Conservation (phyloP, 805 yeast genomes). For the Ogataea haglerorum region DNA sequence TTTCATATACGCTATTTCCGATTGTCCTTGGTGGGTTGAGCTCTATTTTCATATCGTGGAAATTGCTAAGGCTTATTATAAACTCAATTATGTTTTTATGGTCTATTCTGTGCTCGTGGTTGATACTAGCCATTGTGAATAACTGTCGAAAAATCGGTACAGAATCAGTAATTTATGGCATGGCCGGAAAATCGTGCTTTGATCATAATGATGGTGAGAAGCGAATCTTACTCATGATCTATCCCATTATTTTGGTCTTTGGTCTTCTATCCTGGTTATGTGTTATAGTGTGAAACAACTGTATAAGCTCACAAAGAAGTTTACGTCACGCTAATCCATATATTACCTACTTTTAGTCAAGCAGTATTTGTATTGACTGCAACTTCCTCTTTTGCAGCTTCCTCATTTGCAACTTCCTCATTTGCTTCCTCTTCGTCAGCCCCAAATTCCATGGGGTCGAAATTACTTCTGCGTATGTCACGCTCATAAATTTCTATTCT, state of each 20-base stretch:
- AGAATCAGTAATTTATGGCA: constrained; percentile 16
- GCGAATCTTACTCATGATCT: constrained; percentile 48
- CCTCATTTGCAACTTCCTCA: constrained; percentile 32
- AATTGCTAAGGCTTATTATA: constrained; percentile 39
- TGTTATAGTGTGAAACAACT: constrained; percentile 37
- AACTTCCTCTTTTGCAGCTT: no score
- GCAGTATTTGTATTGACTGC: no score
- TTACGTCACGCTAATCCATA: no score
- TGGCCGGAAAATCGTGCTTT: constrained; percentile 5
- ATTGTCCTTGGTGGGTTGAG: constrained; percentile 46
- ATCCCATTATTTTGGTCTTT: constrained; percentile 52
- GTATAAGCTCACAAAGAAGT: no score
- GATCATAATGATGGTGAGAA: constrained; percentile 49
- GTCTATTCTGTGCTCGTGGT: constrained; percentile 51
- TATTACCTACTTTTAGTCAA: no score
- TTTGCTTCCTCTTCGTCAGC: constrained; percentile 54
- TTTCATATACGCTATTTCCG: constrained; percentile 56
- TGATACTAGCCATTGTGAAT: constrained; percentile 46
- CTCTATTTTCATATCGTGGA: constrained; percentile 43
- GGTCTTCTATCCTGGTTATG: constrained; percentile 53
- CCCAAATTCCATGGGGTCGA: constrained; percentile 76
- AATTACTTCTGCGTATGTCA: constrained; percentile 65
- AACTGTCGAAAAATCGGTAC: constrained; percentile 31
- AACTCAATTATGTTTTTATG: constrained; percentile 43
- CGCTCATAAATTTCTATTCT: constrained; percentile 63